phyloP scores from a whole-genome alignment of 2,329 filamentous ascomycete species.

The Orbilia brochopaga region DNA sequence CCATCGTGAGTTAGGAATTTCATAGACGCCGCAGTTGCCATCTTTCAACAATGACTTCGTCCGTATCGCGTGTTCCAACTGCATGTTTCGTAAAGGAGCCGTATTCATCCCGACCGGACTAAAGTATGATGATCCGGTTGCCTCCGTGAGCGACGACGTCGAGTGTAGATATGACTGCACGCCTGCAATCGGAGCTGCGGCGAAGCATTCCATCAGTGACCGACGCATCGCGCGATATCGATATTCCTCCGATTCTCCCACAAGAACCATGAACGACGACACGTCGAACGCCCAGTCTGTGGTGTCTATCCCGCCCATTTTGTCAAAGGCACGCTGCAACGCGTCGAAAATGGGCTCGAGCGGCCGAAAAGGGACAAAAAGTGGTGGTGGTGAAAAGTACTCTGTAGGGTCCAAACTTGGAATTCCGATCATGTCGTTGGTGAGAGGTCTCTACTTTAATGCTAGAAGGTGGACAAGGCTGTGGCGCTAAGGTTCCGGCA shows the following conservation, averaged over 20 bases:
- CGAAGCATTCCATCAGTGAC: conserved; percentile 7
- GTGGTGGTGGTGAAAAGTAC: neutral
- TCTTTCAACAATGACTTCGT: conserved; percentile 1
- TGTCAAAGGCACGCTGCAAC: neutral
- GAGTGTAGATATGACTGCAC: conserved; percentile 11
- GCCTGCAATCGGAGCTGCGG: conserved; percentile 14
- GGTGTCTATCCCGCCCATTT: neutral
- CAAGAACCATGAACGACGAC: conserved; percentile 18
- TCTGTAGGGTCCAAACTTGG: neutral
- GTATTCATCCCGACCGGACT: conserved; percentile 8
- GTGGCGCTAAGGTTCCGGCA: neutral
- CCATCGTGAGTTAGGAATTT: neutral
- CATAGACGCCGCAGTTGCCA: conserved; percentile 2
- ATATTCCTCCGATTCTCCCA: conserved; percentile 16
- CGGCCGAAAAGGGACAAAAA: neutral
- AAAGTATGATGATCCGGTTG: neutral
- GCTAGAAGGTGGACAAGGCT: neutral
- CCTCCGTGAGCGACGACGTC: neutral
- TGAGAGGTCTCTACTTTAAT: neutral
- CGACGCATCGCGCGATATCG: conserved; percentile 9
- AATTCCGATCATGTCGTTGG: neutral
- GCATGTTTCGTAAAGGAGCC: conserved; percentile 15
- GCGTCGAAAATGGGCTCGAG: neutral
- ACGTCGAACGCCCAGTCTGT: conserved; percentile 17
- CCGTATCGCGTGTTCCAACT: neutral